A percentile compares a stretch with the other conserved stretches of the same genome.
Evolutionary conservation across 192 early-diverging fungal genomes (phyloP).

Genomic region (Backusella circina): DNA sequence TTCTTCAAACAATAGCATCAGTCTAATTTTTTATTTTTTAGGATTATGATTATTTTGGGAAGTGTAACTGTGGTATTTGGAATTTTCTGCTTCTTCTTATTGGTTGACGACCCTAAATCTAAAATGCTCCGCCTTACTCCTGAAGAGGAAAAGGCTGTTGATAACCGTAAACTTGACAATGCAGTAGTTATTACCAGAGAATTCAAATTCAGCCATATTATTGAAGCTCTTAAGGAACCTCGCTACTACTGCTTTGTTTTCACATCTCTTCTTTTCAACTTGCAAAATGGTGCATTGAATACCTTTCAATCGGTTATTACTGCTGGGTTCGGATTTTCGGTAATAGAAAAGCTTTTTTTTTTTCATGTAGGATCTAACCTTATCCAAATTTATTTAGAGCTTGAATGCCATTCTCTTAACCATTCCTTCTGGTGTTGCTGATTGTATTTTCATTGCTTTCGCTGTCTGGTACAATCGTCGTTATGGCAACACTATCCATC

Average conservation of each 20-base stretch:
- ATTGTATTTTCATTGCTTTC: constrained; percentile 14
- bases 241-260: constrained; percentile 18
- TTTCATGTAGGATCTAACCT: constrained; percentile 1
- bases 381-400: constrained; percentile 6
- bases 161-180: constrained; percentile 17
- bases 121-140: background rate
- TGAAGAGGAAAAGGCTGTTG: constrained; percentile 14
- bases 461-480: constrained; percentile 20
- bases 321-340: constrained; percentile 23
- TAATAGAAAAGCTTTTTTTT: constrained; percentile 1
- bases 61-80: constrained; percentile 22
- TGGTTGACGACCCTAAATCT: constrained; percentile 26
- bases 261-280: constrained; percentile 13
- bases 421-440: constrained; percentile 17
- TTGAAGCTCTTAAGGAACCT: constrained; percentile 23
- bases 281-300: constrained; percentile 25
- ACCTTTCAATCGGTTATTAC: constrained; percentile 21
- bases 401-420: constrained; percentile 21
- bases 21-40: background rate
- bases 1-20: background rate
- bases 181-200: constrained; percentile 9
- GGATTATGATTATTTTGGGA: constrained; percentile 32
- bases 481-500: constrained; percentile 17
- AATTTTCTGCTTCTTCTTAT: constrained; percentile 20
- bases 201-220: constrained; percentile 21